Base-by-base conservation (phyloP, 129 eudicot genomes). In the Glebionis coronaria region DNA sequence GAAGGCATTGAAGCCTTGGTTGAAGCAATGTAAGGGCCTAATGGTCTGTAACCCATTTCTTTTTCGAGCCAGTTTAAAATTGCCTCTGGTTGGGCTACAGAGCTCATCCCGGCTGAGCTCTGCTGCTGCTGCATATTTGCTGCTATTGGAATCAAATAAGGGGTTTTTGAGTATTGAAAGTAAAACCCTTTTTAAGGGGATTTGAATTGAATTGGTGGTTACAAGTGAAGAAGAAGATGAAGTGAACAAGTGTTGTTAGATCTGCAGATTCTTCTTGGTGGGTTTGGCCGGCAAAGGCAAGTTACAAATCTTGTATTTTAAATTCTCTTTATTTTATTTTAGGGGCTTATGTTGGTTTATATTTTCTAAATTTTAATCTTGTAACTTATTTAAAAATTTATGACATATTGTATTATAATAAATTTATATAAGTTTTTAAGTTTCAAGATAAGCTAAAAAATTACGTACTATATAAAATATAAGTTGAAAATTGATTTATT, bases 1-100 rank as follows among this genome's bases (percentile, higher is more conserved):
- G 93, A 76, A 1, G 99, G 97, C 78, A 81, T 78, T 7, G 85
- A 65, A 0, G 94, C 80, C 59, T 84, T 83, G 0, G 63, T 74
- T 44, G 97, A 81, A 60, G 90, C 65, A 42, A 88, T 78, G 78
- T 87, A 82, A 1, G 97, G 89, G 3, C 97, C 97, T 35, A 87
- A 54, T 2, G 96, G 95, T 61, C 96, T 72, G 65, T 92, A 92
- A 0, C 89, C 96, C 96, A 92, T 92, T 76, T 92, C 98, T 47
- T 88, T 85, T 75, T 83, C 87, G 12, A 92, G 95, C 98, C 98
- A 92, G 29, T 85, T 85, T 49, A 92, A 50, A 7, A 92, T 88
- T 4, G 84, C 98, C 25, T 88, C 98, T 19, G 98, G 96, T 62
- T 82, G 91, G 10, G 85, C 80, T 61, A 61, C 73, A 75, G 82